These are phyloP conservation scores for Ceriops zippeliana DNA, from an alignment of 345 rosid genomes.

Conservation along the genomic window DNA sequence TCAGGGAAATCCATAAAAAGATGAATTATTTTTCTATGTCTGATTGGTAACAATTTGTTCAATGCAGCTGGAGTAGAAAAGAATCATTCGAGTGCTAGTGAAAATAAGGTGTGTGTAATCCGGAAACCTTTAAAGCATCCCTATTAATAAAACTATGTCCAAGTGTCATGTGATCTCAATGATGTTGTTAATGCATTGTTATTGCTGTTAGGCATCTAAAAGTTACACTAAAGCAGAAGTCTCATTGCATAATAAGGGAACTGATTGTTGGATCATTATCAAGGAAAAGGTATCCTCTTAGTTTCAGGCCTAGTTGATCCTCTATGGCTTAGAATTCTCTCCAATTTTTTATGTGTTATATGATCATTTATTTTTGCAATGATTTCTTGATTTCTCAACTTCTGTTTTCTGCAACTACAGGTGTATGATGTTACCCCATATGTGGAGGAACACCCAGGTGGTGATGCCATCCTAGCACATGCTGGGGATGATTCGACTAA, in stretches of 20 bases:
- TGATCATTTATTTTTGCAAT: too few species aligned
- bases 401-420: constrained; percentile 25
- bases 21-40: not conserved
- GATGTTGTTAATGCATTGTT: not conserved
- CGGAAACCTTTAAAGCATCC: not conserved
- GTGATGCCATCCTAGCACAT: constrained; percentile 79
- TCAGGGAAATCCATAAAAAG: not conserved
- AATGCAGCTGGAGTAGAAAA: constrained; percentile 19
- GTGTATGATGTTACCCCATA: constrained; percentile 85
- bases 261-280: constrained; percentile 89
- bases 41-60: constrained; percentile 7
- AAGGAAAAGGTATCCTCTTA: constrained; percentile 55
- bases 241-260: constrained; percentile 62
- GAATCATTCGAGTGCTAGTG: not conserved
- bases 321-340: not conserved
- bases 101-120: constrained; percentile 16
- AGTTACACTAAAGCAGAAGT: constrained; percentile 45
- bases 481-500: constrained; percentile 94
- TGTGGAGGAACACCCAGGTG: constrained; percentile 98
- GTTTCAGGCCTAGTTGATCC: not conserved
- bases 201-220: constrained; percentile 14
- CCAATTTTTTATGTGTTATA: not conserved
- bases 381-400: not conserved
- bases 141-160: not conserved
- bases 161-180: not conserved